phyloP scores from a whole-genome alignment of 805 yeast genomes.

The Wickerhamiella brachini region DNA sequence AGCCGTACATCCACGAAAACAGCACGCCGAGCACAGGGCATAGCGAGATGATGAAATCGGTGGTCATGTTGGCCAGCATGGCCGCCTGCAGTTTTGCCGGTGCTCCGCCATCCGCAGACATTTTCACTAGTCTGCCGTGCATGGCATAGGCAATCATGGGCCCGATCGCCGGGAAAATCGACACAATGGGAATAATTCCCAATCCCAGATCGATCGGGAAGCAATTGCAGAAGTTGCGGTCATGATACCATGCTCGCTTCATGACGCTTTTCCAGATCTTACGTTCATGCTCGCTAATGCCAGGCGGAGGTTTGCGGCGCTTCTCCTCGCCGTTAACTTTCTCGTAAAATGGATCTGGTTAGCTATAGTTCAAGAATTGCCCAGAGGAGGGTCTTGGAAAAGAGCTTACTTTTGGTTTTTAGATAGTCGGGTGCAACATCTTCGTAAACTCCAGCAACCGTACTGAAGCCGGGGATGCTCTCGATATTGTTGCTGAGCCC shows the following conservation, averaged over 20 bases:
- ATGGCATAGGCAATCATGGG: conserved; percentile 68
- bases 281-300: conserved; percentile 44
- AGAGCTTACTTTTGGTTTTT: conserved; percentile 31
- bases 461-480: conserved; percentile 44
- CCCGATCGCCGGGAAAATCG: conserved; percentile 71
- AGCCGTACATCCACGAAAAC: conserved; percentile 67
- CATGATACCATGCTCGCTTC: conserved; percentile 75
- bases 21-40: conserved; percentile 73
- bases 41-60: conserved; percentile 62
- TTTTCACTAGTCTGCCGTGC: conserved; percentile 51
- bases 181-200: conserved; percentile 64
- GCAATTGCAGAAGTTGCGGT: conserved; percentile 42
- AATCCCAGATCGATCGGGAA: conserved; percentile 53
- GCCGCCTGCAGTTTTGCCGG: conserved; percentile 50
- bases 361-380: not conserved
- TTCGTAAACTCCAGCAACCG: conserved; percentile 44
- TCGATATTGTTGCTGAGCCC: conserved; percentile 25
- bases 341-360: conserved; percentile 22
- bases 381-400: no score
- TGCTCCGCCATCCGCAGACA: conserved; percentile 45
- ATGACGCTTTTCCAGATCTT: conserved; percentile 63
- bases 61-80: conserved; percentile 58
- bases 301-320: conserved; percentile 46
- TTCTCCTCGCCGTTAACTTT: conserved; percentile 38
- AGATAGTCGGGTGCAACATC: conserved; percentile 54